A percentile compares a stretch with the other conserved stretches of the same genome.
phyloP scores from a whole-genome alignment of 108 stramenopile species.

The Fragilariopsis cylindrus region DNA sequence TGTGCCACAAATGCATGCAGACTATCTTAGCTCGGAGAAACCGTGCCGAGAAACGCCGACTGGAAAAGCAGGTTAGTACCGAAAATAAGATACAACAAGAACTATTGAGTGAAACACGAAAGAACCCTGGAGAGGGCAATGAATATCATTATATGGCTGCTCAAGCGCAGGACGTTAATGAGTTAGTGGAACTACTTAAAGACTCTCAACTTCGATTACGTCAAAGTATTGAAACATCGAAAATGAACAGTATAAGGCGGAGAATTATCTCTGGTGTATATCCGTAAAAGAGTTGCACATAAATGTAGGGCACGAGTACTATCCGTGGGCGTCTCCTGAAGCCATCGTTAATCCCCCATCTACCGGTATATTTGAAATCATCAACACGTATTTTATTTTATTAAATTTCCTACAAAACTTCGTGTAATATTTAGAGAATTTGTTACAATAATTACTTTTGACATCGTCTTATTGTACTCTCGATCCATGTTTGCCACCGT shows the following conservation, averaged over 20 bases:
- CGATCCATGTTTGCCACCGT: conserved; percentile 5
- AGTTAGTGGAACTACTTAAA: conserved; percentile 70
- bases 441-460: no score
- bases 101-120: conserved; percentile 26
- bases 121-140: conserved; percentile 49
- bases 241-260: conserved; percentile 61
- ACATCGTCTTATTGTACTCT: background rate
- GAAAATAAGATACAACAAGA: conserved; percentile 16
- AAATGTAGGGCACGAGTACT: no score
- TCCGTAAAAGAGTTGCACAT: background rate
- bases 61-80: conserved; percentile 49
- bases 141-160: conserved; percentile 68
- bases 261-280: conserved; percentile 19
- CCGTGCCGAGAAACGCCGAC: conserved; percentile 70
- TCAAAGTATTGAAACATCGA: conserved; percentile 44
- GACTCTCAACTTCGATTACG: conserved; percentile 73
- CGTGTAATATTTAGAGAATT: no score
- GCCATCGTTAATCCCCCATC: no score
- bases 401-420: no score
- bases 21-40: conserved; percentile 45
- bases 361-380: no score
- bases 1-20: conserved; percentile 74
- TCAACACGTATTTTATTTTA: no score
- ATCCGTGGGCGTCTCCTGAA: no score
- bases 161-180: conserved; percentile 62